These are phyloP conservation scores for Lactarius evosmus DNA, from an alignment of 768 basidiomycete genomes.

Conservation along the genomic window DNA sequence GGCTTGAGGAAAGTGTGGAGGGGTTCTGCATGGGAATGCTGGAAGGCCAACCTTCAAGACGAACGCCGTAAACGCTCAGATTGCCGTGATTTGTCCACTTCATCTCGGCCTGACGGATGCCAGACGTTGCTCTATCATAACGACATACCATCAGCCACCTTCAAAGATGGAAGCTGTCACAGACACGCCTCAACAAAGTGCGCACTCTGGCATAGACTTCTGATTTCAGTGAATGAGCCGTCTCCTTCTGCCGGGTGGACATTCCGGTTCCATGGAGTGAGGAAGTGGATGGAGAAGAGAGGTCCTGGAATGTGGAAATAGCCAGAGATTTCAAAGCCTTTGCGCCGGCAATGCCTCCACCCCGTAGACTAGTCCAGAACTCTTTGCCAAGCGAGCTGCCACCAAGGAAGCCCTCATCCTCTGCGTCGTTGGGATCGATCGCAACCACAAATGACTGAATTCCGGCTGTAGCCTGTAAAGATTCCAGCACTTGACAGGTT, in stretches of 20 bases:
- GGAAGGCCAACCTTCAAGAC: conserved; percentile 61
- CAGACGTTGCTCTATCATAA: conserved; percentile 47
- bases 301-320: conserved; percentile 1
- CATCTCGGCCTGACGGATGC: conserved; percentile 67
- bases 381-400: conserved; percentile 59
- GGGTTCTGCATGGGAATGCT: conserved; percentile 60
- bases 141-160: conserved; percentile 14
- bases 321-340: conserved; percentile 48
- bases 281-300: not conserved
- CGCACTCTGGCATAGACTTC: conserved; percentile 28
- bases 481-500: conserved; percentile 53
- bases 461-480: conserved; percentile 47
- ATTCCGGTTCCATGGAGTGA: conserved; percentile 5
- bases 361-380: conserved; percentile 60
- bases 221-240: conserved; percentile 26
- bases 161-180: not conserved
- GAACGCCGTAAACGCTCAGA: conserved; percentile 54
- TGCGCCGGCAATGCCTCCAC: conserved; percentile 57
- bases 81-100: conserved; percentile 68
- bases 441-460: conserved; percentile 62
- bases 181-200: conserved; percentile 21
- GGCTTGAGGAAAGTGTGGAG: conserved; percentile 50
- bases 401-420: conserved; percentile 58
- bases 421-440: conserved; percentile 48
- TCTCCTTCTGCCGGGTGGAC: conserved; percentile 15